Percentiles rank a stretch among this genome's conserved stretches.
phyloP scores from a whole-genome alignment of 805 yeast genomes.

The Schwanniomyces polymorphus region DNA sequence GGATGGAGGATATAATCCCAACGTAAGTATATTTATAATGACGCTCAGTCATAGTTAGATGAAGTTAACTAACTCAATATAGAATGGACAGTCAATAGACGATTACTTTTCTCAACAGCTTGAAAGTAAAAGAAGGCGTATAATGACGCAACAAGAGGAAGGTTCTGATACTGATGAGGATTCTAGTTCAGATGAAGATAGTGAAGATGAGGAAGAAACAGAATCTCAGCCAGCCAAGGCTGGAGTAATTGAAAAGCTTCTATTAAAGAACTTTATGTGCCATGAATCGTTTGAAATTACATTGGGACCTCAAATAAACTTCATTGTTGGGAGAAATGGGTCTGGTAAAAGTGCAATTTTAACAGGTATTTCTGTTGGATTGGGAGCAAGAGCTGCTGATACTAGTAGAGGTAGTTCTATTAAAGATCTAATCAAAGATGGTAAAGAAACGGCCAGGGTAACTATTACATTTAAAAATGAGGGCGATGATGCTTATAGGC shows the following conservation, averaged over 20 bases:
- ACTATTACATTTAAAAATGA: slow-evolving; percentile 62
- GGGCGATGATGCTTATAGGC: slow-evolving; percentile 65
- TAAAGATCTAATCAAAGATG: slow-evolving; percentile 73
- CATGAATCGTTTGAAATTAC: slow-evolving; percentile 77
- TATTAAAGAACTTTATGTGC: slow-evolving; percentile 81
- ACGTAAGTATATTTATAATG: slow-evolving; percentile 1
- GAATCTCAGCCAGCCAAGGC: slow-evolving; percentile 39
- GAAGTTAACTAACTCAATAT: neutral
- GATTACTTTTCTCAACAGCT: slow-evolving; percentile 15
- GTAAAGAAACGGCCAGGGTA: slow-evolving; percentile 66
- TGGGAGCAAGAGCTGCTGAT: slow-evolving; percentile 85
- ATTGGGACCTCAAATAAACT: slow-evolving; percentile 78
- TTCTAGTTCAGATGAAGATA: slow-evolving; percentile 6
- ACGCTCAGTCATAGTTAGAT: neutral
- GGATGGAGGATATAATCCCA: slow-evolving; percentile 1
- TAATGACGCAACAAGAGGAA: slow-evolving; percentile 8
- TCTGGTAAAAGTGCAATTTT: slow-evolving; percentile 87
- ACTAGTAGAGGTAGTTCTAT: slow-evolving; percentile 82
- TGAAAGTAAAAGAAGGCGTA: slow-evolving; percentile 9
- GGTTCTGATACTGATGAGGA: slow-evolving; percentile 9
- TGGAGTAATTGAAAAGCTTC: slow-evolving; percentile 68
- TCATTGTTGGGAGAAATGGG: slow-evolving; percentile 88
- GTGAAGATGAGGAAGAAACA: slow-evolving; percentile 9
- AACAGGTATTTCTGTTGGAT: slow-evolving; percentile 82
- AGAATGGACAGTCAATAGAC: slow-evolving; percentile 9